Conservation (phyloP, 805 yeast species). For the Candida boidinii region DNA sequence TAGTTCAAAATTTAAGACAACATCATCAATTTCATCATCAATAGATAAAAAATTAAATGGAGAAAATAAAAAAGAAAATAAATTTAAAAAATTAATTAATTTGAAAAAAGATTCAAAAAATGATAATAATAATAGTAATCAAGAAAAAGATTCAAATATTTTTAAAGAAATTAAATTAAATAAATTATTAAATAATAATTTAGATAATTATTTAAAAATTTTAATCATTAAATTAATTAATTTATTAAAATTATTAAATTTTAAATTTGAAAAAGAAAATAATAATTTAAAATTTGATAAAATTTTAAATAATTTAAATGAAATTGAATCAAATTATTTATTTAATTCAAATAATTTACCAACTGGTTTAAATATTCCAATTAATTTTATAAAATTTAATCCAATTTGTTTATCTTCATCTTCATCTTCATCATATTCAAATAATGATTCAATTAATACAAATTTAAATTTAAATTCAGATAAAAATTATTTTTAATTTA, state of each 20-base stretch:
- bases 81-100: no score
- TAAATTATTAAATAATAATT: conserved; percentile 10
- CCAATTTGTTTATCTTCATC: conserved; percentile 11
- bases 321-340: conserved; percentile 8
- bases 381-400: conserved; percentile 8
- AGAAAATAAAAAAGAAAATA: no score
- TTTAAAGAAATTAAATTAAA: no score
- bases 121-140: no score
- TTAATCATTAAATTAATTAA: conserved; percentile 11
- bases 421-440: no score
- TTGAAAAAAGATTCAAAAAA: no score
- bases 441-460: no score
- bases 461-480: no score
- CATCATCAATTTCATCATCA: conserved; percentile 3
- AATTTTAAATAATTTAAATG: conserved; percentile 7
- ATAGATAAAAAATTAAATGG: conserved; percentile 5
- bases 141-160: no score
- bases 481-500: no score
- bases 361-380: conserved; percentile 17
- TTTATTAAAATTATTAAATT: conserved; percentile 8
- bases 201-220: conserved; percentile 11
- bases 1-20: conserved; percentile 13
- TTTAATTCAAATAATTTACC: conserved; percentile 16
- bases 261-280: conserved; percentile 17
- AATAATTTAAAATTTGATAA: conserved; percentile 13